Conservation (phyloP, 148 eudicot species). For the Beta vulgaris region DNA sequence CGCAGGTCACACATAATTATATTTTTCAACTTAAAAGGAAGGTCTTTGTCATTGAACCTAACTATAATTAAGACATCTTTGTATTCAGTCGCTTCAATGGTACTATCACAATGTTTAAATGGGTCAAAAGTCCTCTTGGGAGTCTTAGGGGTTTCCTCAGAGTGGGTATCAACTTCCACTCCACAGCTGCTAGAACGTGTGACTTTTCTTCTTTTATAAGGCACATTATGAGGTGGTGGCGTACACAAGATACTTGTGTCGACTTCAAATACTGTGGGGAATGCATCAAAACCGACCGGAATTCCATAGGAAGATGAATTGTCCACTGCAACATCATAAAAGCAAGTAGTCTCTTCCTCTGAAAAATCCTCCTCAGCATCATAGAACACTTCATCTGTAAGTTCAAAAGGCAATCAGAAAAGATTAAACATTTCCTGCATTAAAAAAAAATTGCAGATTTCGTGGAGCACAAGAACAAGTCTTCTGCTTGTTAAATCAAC, state of each 20-base stretch:
- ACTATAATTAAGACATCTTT: slow-evolving; percentile 73
- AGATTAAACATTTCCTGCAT: not conserved
- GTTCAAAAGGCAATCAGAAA: slow-evolving; percentile 5
- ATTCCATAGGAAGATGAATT: slow-evolving; percentile 41
- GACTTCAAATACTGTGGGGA: slow-evolving; percentile 30
- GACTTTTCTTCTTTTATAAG: slow-evolving; percentile 83
- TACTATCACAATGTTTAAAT: slow-evolving; percentile 47
- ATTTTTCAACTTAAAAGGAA: slow-evolving; percentile 71
- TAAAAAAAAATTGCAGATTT: not conserved
- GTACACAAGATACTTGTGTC: slow-evolving; percentile 36
- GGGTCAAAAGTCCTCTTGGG: slow-evolving; percentile 39
- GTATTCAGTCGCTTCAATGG: slow-evolving; percentile 57
- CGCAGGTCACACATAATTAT: slow-evolving; percentile 72
- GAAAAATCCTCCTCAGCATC: slow-evolving; percentile 68
- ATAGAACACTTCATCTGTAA: slow-evolving; percentile 69
- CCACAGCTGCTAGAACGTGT: slow-evolving; percentile 39
- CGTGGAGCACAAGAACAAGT: not conserved
- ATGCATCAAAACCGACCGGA: slow-evolving; percentile 31
- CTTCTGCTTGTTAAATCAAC: not conserved
- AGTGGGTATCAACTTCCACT: slow-evolving; percentile 34
- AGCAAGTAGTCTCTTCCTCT: slow-evolving; percentile 36
- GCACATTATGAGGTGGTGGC: slow-evolving; percentile 69
- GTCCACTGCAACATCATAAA: slow-evolving; percentile 29
- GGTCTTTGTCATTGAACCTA: slow-evolving; percentile 78
- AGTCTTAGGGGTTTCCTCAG: slow-evolving; percentile 37